Conservation (phyloP, 2,329 filamentous ascomycete genomes). For the Beauveria caledonica region DNA sequence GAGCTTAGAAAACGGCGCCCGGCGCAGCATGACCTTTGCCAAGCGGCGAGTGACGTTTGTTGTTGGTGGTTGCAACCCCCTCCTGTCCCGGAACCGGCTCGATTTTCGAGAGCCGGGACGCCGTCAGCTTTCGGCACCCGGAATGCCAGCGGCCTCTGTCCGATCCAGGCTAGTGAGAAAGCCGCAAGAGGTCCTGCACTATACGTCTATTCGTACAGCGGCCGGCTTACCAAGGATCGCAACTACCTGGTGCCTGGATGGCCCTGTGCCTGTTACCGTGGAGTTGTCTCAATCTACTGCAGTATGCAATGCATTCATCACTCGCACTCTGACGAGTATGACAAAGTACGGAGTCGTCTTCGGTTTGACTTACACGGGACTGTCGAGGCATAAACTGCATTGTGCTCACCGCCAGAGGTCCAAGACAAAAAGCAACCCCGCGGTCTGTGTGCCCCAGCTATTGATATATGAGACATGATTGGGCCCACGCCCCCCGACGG, state of each 20-base stretch:
- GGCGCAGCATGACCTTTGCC: conserved; percentile 4
- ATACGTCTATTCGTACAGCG: not conserved
- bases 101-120: not conserved
- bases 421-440: not conserved
- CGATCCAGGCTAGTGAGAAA: not conserved
- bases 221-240: not conserved
- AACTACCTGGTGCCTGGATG: not conserved
- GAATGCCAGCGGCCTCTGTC: not conserved
- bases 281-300: not conserved
- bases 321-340: not conserved
- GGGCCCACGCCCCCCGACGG: not conserved
- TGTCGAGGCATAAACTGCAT: not conserved
- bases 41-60: not conserved
- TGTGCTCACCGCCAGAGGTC: conserved; percentile 4
- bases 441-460: not conserved
- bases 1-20: not conserved
- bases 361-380: not conserved
- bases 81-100: not conserved
- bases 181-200: not conserved
- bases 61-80: not conserved
- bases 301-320: not conserved
- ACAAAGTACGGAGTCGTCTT: too few relatives aligned
- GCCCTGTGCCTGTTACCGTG: not conserved
- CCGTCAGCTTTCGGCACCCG: not conserved
- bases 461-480: not conserved